Conservation (phyloP, 2,329 filamentous ascomycete genomes). For the Ophiocordyceps camponoti-leonardi region DNA sequence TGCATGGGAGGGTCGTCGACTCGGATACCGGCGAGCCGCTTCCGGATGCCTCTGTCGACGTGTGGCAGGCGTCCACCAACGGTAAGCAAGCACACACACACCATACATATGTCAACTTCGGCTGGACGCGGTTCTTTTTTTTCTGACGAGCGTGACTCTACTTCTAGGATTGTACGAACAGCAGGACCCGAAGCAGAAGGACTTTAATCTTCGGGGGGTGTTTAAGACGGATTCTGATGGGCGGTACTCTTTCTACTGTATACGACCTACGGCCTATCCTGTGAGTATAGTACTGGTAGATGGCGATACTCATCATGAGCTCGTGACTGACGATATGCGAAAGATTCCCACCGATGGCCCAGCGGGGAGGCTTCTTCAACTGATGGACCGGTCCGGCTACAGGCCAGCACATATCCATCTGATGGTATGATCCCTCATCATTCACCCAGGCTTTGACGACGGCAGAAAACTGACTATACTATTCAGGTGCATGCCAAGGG, state of each 20-base stretch:
- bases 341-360: slow-evolving; percentile 31
- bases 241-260: slow-evolving; percentile 42
- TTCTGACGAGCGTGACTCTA: not conserved
- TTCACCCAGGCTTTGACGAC: too few species aligned
- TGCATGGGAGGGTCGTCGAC: slow-evolving; percentile 44
- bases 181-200: slow-evolving; percentile 52
- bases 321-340: not conserved
- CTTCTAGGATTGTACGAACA: slow-evolving; percentile 44
- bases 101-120: not conserved
- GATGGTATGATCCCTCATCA: slow-evolving; percentile 18
- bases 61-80: slow-evolving; percentile 70
- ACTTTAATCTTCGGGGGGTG: slow-evolving; percentile 58
- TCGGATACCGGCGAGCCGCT: slow-evolving; percentile 47
- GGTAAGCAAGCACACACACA: too few species aligned
- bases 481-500: slow-evolving; percentile 28
- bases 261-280: slow-evolving; percentile 41
- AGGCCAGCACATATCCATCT: slow-evolving; percentile 45
- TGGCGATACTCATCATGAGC: too few species aligned
- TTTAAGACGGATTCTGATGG: slow-evolving; percentile 52
- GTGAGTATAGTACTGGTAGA: too few species aligned
- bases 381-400: slow-evolving; percentile 38
- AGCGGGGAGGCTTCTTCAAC: slow-evolving; percentile 28
- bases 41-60: slow-evolving; percentile 48
- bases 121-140: too few species aligned
- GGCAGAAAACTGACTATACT: not conserved